Evolutionary conservation across 768 basidiomycete genomes (phyloP).

Genomic region (Podaxis rugospora): DNA sequence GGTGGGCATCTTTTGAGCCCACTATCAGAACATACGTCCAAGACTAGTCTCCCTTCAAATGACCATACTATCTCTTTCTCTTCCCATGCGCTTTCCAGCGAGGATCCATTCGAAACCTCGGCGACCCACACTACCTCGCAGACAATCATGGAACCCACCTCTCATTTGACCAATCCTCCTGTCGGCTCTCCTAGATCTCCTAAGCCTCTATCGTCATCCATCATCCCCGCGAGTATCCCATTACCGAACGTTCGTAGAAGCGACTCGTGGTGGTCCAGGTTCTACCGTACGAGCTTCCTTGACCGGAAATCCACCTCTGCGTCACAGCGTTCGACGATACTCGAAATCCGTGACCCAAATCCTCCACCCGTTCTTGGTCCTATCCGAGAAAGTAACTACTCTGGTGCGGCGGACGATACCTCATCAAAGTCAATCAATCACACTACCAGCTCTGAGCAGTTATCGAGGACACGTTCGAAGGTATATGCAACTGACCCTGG

Average conservation of each 20-base stretch:
- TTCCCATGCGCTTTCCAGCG: conserved; percentile 23
- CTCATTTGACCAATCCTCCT: conserved; percentile 30
- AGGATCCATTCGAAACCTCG: conserved; percentile 22
- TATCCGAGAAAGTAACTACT: conserved; percentile 49
- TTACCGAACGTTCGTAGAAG: conserved; percentile 53
- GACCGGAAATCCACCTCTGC: conserved; percentile 48
- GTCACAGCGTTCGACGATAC: conserved; percentile 21
- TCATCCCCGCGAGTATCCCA: conserved; percentile 17
- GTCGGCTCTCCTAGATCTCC: conserved; percentile 33
- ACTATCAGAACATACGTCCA: conserved; percentile 33
- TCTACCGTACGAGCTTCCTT: conserved; percentile 61
- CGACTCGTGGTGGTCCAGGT: conserved; percentile 76
- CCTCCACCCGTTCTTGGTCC: conserved; percentile 63
- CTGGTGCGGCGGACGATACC: conserved; percentile 16
- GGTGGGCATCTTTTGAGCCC: conserved; percentile 32
- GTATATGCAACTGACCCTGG: conserved; percentile 24
- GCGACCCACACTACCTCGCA: conserved; percentile 24
- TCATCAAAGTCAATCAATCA: conserved; percentile 14
- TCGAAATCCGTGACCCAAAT: conserved; percentile 76
- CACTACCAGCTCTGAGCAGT: conserved; percentile 11
- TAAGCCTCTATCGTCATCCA: conserved; percentile 8
- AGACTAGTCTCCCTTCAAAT: conserved; percentile 25
- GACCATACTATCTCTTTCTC: conserved; percentile 25
- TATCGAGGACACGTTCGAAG: neutral
- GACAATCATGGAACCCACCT: conserved; percentile 19